Percentiles rank a stretch among this genome's conserved stretches.
These are phyloP conservation scores for Euryodendron excelsum DNA, from an alignment of 148 eudicot genomes.

Conservation along the genomic window DNA sequence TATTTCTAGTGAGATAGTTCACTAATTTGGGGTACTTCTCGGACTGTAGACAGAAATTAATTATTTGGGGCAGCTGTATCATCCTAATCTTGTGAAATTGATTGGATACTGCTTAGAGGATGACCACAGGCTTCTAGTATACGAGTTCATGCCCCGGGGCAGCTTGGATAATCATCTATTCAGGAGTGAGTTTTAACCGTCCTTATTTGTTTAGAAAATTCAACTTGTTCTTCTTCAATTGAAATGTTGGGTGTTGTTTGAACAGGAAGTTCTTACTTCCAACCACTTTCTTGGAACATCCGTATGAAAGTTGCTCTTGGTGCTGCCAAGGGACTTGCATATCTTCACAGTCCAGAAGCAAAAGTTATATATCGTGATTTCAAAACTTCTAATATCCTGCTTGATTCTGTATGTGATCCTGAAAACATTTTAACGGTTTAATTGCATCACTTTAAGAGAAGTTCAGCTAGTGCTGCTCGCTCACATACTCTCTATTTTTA, in stretches of 20 bases:
- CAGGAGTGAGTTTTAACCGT: conserved; percentile 46
- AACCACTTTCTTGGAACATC: conserved; percentile 71
- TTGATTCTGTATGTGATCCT: conserved; percentile 78
- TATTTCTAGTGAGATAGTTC: background rate
- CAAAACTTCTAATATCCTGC: conserved; percentile 75
- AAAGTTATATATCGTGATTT: conserved; percentile 85
- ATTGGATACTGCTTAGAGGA: conserved; percentile 86
- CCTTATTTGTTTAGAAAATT: background rate
- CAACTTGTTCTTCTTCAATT: background rate
- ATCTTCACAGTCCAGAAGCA: conserved; percentile 73
- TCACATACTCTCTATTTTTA: background rate
- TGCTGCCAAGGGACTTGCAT: conserved; percentile 86
- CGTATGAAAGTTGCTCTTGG: conserved; percentile 83
- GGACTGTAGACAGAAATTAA: conserved; percentile 69
- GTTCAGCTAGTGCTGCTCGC: background rate
- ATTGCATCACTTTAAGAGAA: background rate
- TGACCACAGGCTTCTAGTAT: conserved; percentile 75
- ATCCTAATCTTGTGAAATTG: conserved; percentile 76
- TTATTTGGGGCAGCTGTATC: conserved; percentile 72
- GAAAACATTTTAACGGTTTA: background rate
- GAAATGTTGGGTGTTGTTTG: conserved; percentile 13
- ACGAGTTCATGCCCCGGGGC: conserved; percentile 83
- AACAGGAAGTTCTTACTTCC: conserved; percentile 57
- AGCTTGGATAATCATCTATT: conserved; percentile 86
- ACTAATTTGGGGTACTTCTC: conserved; percentile 8